Percentiles rank a stretch among this genome's conserved stretches.
These are phyloP conservation scores for Bauhinia variegata DNA, from an alignment of 306 rosid genomes.

Conservation along the genomic window DNA sequence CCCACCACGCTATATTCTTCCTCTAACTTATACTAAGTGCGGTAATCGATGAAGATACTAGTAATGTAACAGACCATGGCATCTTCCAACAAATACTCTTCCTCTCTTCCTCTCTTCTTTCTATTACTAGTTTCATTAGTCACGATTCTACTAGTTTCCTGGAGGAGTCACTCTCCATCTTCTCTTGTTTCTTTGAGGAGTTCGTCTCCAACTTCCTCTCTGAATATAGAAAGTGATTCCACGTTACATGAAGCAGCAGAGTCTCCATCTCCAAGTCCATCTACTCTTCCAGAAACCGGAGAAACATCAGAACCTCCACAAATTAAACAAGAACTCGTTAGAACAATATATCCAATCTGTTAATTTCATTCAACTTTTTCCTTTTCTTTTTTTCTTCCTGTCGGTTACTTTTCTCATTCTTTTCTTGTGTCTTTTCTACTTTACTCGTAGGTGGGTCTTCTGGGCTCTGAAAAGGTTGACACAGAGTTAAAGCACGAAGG, in stretches of 20 bases:
- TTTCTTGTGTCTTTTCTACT: neutral
- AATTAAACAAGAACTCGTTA: neutral
- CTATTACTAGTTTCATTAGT: constrained; percentile 4
- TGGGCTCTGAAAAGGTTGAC: constrained; percentile 38
- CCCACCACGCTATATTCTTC: neutral
- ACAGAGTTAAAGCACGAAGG: constrained; percentile 30
- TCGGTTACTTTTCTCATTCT: constrained; percentile 22
- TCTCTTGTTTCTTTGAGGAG: constrained; percentile 25
- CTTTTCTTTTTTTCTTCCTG: neutral
- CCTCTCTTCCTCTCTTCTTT: constrained; percentile 23
- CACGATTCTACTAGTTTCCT: constrained; percentile 27
- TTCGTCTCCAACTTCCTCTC: constrained; percentile 17
- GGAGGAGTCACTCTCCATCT: constrained; percentile 9
- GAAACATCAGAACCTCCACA: neutral
- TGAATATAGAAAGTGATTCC: neutral
- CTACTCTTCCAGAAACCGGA: neutral
- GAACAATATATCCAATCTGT: neutral
- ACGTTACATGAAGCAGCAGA: neutral
- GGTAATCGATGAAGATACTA: neutral
- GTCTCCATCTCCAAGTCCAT: constrained; percentile 33
- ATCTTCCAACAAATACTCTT: constrained; percentile 14
- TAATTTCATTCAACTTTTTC: constrained; percentile 19
- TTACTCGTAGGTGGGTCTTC: constrained; percentile 11
- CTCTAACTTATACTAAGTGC: neutral
- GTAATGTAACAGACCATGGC: constrained; percentile 27